These are phyloP conservation scores for Vaccinium darrowii DNA, from an alignment of 148 eudicot species.

Conservation along the genomic window DNA sequence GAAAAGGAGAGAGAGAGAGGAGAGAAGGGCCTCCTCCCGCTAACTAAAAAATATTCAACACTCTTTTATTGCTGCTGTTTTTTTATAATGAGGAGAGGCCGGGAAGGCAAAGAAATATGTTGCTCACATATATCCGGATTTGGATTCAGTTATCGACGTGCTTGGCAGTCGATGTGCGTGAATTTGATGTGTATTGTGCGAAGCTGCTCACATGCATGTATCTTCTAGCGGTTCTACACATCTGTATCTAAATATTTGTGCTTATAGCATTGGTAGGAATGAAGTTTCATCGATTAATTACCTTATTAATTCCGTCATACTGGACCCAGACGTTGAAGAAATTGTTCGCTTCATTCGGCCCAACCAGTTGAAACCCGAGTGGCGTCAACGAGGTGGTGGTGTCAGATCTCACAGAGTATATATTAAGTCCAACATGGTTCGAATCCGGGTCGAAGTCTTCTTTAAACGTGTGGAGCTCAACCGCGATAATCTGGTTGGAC, in stretches of 20 bases:
- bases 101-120: neutral
- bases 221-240: neutral
- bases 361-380: conserved; percentile 42
- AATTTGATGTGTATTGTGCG: no score
- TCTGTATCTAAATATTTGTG: neutral
- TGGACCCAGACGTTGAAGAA: conserved; percentile 73
- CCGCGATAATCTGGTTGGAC: conserved; percentile 49
- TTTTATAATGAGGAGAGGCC: neutral
- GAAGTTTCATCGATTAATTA: neutral
- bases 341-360: conserved; percentile 13
- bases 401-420: conserved; percentile 49
- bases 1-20: no score
- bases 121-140: no score
- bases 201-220: no score
- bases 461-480: conserved; percentile 70
- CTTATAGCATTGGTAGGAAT: neutral
- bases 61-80: neutral
- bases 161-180: no score
- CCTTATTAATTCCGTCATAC: conserved; percentile 49
- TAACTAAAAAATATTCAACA: no score
- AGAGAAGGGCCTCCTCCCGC: no score
- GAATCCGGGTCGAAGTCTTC: conserved; percentile 60
- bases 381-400: conserved; percentile 26
- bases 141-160: no score
- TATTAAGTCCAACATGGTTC: conserved; percentile 72